Percentiles rank a stretch among this genome's conserved stretches.
Evolutionary conservation across 1,139 yeast species (phyloP).

Genomic region (Maudiozyma humilis): DNA sequence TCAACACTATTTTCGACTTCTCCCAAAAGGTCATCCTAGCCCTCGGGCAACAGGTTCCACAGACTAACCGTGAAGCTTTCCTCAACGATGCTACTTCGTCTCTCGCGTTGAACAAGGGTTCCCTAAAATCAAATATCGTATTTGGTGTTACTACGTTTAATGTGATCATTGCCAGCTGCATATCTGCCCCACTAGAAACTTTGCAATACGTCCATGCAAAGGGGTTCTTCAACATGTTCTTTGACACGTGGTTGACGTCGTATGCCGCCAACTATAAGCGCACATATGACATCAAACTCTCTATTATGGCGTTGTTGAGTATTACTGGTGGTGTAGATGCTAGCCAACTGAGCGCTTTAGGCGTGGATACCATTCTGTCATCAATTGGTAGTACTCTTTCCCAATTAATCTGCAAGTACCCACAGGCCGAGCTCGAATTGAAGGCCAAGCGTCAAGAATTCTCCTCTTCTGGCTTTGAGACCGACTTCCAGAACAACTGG

Average conservation of each 20-base stretch:
- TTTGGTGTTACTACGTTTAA: constrained; percentile 55
- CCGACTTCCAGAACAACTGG: constrained; percentile 31
- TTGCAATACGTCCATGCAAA: constrained; percentile 44
- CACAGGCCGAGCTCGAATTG: constrained; percentile 58
- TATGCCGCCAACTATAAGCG: constrained; percentile 51
- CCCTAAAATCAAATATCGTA: constrained; percentile 32
- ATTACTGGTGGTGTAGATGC: constrained; percentile 33
- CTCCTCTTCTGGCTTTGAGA: constrained; percentile 35
- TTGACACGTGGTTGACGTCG: constrained; percentile 57
- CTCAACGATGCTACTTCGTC: constrained; percentile 25
- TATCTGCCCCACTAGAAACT: constrained; percentile 52
- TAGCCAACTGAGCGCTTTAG: constrained; percentile 26
- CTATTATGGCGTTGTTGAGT: constrained; percentile 58
- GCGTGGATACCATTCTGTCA: constrained; percentile 24
- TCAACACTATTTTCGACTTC: constrained; percentile 28
- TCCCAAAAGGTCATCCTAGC: constrained; percentile 32
- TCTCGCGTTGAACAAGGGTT: constrained; percentile 25
- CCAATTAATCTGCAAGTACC: constrained; percentile 48
- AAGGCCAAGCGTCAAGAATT: constrained; percentile 54
- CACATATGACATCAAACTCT: constrained; percentile 74
- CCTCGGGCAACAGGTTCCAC: constrained; percentile 26
- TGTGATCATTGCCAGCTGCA: constrained; percentile 57
- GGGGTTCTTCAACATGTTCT: constrained; percentile 43
- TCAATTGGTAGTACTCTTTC: constrained; percentile 43
- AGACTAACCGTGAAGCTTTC: constrained; percentile 21